These are phyloP conservation scores for Macrolepiota fuliginosa DNA, from an alignment of 768 basidiomycete genomes.

Conservation along the genomic window DNA sequence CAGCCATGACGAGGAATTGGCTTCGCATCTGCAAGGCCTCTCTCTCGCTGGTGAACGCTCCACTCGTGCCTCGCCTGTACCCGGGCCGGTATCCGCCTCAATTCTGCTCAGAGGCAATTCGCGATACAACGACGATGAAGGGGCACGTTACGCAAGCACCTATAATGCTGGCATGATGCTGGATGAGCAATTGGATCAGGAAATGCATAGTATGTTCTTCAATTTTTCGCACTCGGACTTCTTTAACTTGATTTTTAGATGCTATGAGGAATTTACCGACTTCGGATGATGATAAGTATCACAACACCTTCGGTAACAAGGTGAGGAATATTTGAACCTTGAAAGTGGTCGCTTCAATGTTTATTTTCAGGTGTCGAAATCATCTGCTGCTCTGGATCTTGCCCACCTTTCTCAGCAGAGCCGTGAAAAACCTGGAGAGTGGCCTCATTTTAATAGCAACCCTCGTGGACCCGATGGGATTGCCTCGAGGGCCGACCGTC, in stretches of 20 bases:
- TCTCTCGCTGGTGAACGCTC: constrained; percentile 65
- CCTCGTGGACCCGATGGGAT: constrained; percentile 60
- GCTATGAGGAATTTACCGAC: constrained; percentile 87
- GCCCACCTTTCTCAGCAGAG: constrained; percentile 86
- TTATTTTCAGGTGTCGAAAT: constrained; percentile 63
- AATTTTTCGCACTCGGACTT: constrained; percentile 8
- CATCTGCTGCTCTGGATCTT: constrained; percentile 90
- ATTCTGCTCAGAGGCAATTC: constrained; percentile 49
- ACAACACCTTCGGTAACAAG: constrained; percentile 59
- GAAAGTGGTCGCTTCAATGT: constrained; percentile 11
- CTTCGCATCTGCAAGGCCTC: constrained; percentile 70
- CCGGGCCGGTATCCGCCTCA: constrained; percentile 49
- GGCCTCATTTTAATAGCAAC: constrained; percentile 83
- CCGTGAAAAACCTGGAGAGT: constrained; percentile 81
- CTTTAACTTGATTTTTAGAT: constrained; percentile 42
- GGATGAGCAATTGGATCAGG: constrained; percentile 90
- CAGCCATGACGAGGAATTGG: constrained; percentile 81
- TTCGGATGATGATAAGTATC: constrained; percentile 87
- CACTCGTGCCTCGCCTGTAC: constrained; percentile 52
- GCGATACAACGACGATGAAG: constrained; percentile 59
- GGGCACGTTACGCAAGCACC: constrained; percentile 53
- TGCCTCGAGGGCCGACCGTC: constrained; percentile 56
- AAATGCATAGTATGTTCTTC: constrained; percentile 79
- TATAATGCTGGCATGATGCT: constrained; percentile 89
- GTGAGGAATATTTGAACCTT: constrained; percentile 30